Evolutionary conservation across 78 protist species (phyloP), one percentile per base, ranked within the genome.

Genomic region (Dictyostelium intermedium): DNA sequence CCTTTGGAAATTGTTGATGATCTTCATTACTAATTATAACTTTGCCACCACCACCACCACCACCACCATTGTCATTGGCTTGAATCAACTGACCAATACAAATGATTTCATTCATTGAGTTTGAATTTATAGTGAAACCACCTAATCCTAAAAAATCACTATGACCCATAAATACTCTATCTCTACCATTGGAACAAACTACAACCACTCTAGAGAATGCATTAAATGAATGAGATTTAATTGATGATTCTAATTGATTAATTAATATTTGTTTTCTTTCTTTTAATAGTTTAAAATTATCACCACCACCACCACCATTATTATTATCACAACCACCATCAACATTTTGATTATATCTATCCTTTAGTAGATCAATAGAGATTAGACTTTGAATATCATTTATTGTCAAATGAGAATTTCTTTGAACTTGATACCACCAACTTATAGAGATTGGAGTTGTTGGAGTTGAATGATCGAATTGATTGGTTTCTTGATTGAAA

Each of bases 141-240:
- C 95, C 95, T 14, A 92, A 34, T 9, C 95, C 95, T 23, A 47
- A 63, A 25, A 92, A 32, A 78, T 92, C 95, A 18, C 61, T 43
- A 41, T 92, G 95, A 27, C 95, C 95, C 95, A 92, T 92, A 34
- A 92, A 92, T 23, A 92, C 39, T n/a, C 95, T 9, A 78, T 92
- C 78, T 81, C 95, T 77, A 27, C 95, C 95, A 77, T 84, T 84
- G 3, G 84, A 69, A 34, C 78, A 91, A 43, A 81, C 43, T 13
- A 92, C 0, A 1, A 69, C 83, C 2, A 32, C 23, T 34, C 34
- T 14, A 16, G 16, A 14, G 16, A 35, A 63, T 13, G 20, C 10
- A 56, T 35, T 18, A 60, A 92, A 92, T 76, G 35, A n/a, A 56
- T 82, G 35, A 14, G 35, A 16, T 7, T 60, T 25, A n/a, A 86